Conservation (phyloP, 2,329 filamentous ascomycete species). For the Xylariales sp. region DNA sequence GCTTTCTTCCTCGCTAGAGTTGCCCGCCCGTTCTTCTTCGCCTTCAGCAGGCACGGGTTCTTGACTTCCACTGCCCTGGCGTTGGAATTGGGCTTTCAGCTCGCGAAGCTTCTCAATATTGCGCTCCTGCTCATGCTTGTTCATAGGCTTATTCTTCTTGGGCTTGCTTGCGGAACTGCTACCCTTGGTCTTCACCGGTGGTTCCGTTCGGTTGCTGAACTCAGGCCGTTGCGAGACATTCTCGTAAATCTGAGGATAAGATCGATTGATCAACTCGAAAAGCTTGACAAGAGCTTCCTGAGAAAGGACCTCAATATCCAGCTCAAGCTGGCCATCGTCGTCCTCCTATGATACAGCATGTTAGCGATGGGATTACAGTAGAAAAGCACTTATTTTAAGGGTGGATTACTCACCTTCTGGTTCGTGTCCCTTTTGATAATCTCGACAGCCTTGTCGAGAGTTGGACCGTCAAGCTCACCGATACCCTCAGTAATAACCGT, state of each 20-base stretch:
- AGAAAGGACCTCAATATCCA: slow-evolving; percentile 55
- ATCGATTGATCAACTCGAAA: slow-evolving; percentile 38
- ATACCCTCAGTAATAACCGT: slow-evolving; percentile 86
- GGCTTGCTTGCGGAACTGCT: slow-evolving; percentile 43
- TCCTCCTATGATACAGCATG: slow-evolving; percentile 41
- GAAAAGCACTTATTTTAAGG: slow-evolving; percentile 10
- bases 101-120: slow-evolving; percentile 61
- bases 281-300: slow-evolving; percentile 49
- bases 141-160: slow-evolving; percentile 76
- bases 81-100: slow-evolving; percentile 48
- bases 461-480: slow-evolving; percentile 71
- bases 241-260: slow-evolving; percentile 30
- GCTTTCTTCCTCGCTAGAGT: slow-evolving; percentile 49
- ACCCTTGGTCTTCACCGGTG: slow-evolving; percentile 19
- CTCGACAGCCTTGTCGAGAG: slow-evolving; percentile 75
- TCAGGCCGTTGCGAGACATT: slow-evolving; percentile 27
- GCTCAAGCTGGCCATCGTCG: slow-evolving; percentile 53
- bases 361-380: slow-evolving; percentile 8
- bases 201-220: slow-evolving; percentile 16
- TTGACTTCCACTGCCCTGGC: slow-evolving; percentile 42
- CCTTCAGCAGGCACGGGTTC: slow-evolving; percentile 35
- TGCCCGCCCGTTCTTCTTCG: slow-evolving; percentile 26
- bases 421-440: slow-evolving; percentile 86
- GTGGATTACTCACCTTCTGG: slow-evolving; percentile 65
- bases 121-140: slow-evolving; percentile 65